These are phyloP conservation scores for Grigorovia yakushimaensis DNA, from an alignment of 805 yeast genomes.

Conservation along the genomic window DNA sequence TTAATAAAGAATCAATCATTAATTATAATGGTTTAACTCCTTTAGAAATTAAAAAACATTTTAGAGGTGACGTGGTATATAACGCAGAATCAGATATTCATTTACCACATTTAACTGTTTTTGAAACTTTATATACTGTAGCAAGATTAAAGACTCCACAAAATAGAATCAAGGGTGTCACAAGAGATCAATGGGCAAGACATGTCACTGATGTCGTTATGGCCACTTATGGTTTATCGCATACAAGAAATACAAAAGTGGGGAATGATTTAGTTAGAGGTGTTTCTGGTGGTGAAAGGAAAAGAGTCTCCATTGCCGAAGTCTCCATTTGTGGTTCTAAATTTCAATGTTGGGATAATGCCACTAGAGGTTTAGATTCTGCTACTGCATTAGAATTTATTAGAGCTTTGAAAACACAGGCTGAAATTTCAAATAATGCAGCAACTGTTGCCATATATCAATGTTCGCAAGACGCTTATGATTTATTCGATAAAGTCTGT, in stretches of 20 bases:
- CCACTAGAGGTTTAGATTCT: constrained; percentile 79
- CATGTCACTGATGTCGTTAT: constrained; percentile 44
- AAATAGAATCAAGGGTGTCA: constrained; percentile 50
- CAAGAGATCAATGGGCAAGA: constrained; percentile 44
- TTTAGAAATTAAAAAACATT: constrained; percentile 40
- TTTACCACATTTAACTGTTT: constrained; percentile 59
- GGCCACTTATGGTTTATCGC: constrained; percentile 52
- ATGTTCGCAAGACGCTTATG: constrained; percentile 58
- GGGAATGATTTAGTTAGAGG: constrained; percentile 58
- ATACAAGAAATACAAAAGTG: constrained; percentile 49
- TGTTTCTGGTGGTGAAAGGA: constrained; percentile 80
- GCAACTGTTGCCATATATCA: constrained; percentile 64
- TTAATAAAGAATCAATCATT: constrained; percentile 38
- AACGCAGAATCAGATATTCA: constrained; percentile 62
- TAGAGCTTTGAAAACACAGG: constrained; percentile 54
- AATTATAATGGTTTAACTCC: constrained; percentile 48
- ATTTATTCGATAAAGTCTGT: constrained; percentile 51
- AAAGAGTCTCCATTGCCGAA: constrained; percentile 77
- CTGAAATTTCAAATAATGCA: constrained; percentile 41
- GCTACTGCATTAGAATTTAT: constrained; percentile 75
- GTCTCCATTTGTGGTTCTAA: constrained; percentile 56
- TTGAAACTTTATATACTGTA: constrained; percentile 54
- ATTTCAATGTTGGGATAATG: constrained; percentile 68
- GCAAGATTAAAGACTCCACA: constrained; percentile 53
- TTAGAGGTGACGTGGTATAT: constrained; percentile 61